phyloP scores from a whole-genome alignment of 305 asterid species.

The Plantago coronopus region DNA sequence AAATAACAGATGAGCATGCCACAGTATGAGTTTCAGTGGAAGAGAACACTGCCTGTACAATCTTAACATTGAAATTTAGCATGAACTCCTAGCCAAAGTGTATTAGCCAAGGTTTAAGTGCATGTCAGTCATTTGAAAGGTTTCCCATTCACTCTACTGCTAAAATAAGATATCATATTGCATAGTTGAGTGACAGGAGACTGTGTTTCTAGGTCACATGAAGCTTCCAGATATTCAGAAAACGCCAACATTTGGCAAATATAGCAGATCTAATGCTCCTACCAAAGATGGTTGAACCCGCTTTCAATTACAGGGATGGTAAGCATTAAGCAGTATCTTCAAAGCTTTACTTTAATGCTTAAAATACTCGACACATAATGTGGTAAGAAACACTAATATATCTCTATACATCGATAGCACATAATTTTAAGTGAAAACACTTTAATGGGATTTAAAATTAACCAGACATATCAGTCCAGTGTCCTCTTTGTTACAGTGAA shows the following conservation, averaged over 20 bases:
- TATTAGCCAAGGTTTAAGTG: not conserved
- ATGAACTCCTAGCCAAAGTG: conserved; percentile 1
- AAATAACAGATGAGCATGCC: conserved; percentile 7
- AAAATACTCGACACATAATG: not conserved
- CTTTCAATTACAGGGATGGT: not conserved
- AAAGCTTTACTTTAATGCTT: not conserved
- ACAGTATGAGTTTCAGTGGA: conserved; percentile 6
- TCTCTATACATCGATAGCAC: not conserved
- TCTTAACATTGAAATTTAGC: conserved; percentile 10
- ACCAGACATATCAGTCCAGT: not conserved
- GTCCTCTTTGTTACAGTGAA: not conserved
- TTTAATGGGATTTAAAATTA: not conserved
- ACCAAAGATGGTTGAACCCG: not conserved
- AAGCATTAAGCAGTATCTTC: too few species aligned
- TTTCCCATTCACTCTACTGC: not conserved
- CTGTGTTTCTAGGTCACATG: too few species aligned
- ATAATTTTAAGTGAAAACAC: not conserved
- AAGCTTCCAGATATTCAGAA: too few species aligned
- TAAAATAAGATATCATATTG: too few species aligned
- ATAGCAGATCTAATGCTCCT: not conserved
- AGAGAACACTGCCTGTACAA: conserved; percentile 10
- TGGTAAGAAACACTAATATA: not conserved
- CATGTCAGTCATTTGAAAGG: not conserved
- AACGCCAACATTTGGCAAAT: not conserved
- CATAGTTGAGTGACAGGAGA: too few species aligned